Evolutionary conservation across 2,329 filamentous ascomycete genomes (phyloP), one percentile per base, ranked within the genome.

Genomic region (Sarocladiaceae sp.): DNA sequence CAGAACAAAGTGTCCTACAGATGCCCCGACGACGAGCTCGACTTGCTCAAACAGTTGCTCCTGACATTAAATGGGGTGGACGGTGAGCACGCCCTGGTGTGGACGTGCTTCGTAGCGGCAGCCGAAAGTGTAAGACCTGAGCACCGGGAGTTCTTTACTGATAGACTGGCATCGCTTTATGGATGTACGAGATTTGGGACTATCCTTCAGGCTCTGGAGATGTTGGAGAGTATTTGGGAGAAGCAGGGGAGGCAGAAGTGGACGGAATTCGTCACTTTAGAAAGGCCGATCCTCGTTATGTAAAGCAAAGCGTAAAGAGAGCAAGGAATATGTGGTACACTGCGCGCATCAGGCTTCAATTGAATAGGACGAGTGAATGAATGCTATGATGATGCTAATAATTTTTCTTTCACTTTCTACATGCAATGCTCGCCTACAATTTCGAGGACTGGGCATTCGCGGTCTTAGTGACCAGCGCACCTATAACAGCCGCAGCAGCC

Each of bases 401-500:
- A n/a, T n/a, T n/a, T n/a, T n/a, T n/a, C n/a, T n/a, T n/a, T n/a
- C n/a, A n/a, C n/a, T n/a, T n/a, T n/a, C n/a, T n/a, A n/a, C n/a
- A n/a, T n/a, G n/a, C n/a, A n/a, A 33, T 13, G 17, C n/a, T 36
- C 12, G 11, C 10, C 13, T 49, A 35, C 52, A 42, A 42, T 33
- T 23, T 54, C 49, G 13, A n/a, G n/a, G n/a, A 20, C 39, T 18
- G 18, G 29, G 15, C 49, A 36, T 12, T 31, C 50, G n/a, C 54
- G 37, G 33, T 57, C 51, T 22, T 53, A 48, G 15, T 54, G 54
- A 4, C 57, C 56, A 18, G 46, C 49, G 47, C 50, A 2, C 66
- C 69, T 11, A 64, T 69, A 37, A 48, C 25, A 20, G 3, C 13
- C 7, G 44, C 44, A 20, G 44, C 44, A 33, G 44, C 44, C 4